Evolutionary conservation across 495 filamentous ascomycete genomes (phyloP).

Genomic region (Tirmania nivea): DNA sequence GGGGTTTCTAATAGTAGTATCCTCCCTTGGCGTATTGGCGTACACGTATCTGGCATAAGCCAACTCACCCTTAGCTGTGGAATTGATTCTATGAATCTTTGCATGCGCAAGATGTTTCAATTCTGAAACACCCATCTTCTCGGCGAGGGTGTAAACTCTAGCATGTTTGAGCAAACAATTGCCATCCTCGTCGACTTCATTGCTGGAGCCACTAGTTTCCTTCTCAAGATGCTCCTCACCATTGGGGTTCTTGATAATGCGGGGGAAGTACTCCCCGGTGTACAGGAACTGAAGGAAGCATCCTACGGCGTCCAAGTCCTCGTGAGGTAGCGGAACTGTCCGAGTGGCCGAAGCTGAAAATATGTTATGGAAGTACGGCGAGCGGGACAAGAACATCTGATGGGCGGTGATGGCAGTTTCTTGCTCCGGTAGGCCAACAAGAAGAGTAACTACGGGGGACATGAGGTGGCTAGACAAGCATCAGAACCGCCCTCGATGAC

Average conservation of each 20-base stretch:
- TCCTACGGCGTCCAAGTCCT: conserved; percentile 60
- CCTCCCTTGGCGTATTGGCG: conserved; percentile 43
- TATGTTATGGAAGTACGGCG: conserved; percentile 47
- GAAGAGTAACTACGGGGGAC: conserved; percentile 57
- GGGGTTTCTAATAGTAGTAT: conserved; percentile 53
- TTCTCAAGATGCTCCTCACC: conserved; percentile 9
- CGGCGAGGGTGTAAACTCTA: conserved; percentile 68
- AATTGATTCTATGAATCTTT: conserved; percentile 77
- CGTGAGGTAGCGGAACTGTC: conserved; percentile 40
- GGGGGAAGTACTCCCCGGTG: conserved; percentile 71
- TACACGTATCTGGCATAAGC: conserved; percentile 82
- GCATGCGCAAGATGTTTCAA: conserved; percentile 57
- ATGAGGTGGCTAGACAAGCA: conserved; percentile 34
- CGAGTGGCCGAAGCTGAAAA: conserved; percentile 36
- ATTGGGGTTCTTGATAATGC: conserved; percentile 31
- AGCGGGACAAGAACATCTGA: conserved; percentile 49
- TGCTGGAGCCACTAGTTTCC: conserved; percentile 31
- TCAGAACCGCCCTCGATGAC: neutral
- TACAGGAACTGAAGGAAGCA: conserved; percentile 87
- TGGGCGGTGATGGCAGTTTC: conserved; percentile 52
- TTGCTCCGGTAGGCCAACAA: conserved; percentile 41
- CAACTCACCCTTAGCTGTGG: conserved; percentile 69
- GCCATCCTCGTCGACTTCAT: conserved; percentile 42
- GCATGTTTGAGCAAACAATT: conserved; percentile 67
- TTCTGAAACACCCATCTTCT: conserved; percentile 49